Conservation (phyloP, 148 eudicot species). For the Beta vulgaris region DNA sequence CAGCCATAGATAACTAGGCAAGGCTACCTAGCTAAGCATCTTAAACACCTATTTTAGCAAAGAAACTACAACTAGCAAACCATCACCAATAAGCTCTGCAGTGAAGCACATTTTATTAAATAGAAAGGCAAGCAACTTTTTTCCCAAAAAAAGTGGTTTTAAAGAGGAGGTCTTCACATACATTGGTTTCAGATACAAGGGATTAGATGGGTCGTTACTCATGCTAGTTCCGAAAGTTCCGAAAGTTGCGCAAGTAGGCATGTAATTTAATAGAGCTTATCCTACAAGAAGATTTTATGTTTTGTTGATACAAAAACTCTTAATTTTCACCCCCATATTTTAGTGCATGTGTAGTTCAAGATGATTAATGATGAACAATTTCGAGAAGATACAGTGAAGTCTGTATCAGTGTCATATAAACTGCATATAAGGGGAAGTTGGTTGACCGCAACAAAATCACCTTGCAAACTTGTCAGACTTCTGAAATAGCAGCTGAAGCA, state of each 20-base stretch:
- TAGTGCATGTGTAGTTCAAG: background rate
- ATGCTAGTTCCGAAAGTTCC: background rate
- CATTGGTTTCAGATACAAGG: too few species aligned
- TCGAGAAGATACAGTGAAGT: background rate
- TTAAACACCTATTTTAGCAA: background rate
- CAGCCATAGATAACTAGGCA: background rate
- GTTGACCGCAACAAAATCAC: background rate
- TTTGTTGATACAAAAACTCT: too few species aligned
- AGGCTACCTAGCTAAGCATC: background rate
- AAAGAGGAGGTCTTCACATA: too few species aligned
- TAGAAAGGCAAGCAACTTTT: background rate
- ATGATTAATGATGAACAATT: background rate
- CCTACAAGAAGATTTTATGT: background rate
- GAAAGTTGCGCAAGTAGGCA: background rate
- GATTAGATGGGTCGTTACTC: background rate
- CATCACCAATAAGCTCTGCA: background rate
- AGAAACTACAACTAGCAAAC: background rate
- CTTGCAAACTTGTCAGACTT: constrained; percentile 4
- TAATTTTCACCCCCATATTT: too few species aligned
- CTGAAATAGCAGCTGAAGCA: constrained; percentile 5
- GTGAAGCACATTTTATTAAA: background rate
- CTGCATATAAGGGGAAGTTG: background rate
- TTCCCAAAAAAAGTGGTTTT: too few species aligned
- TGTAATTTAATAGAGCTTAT: background rate
- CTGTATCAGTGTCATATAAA: background rate